Evolutionary conservation across 1,284 basidiomycete genomes (phyloP), one percentile per base, ranked within the genome.

Genomic region (Fistulinella cinereoalba): DNA sequence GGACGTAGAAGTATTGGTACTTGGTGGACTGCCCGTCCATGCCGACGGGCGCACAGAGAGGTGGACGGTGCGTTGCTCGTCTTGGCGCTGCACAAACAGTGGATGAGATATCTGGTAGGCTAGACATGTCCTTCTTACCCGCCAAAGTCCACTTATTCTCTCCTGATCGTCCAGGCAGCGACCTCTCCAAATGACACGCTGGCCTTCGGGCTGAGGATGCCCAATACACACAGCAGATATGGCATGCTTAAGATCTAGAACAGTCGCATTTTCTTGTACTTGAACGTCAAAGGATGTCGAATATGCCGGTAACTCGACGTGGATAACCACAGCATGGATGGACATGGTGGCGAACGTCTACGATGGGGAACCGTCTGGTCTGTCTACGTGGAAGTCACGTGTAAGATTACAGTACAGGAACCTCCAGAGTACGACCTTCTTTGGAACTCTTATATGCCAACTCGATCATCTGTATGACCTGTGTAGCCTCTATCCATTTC

Each of bases 391-490:
- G 60, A 67, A 42, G 32, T 62, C 58, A 61, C 62, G 59, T 61
- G 59, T 28, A 16, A 39, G 12, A 13, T 24, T 48, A 52, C 33
- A 57, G n/a, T 6, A 11, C 47, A 37, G 55, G 50, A 33, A 78
- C 61, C 10, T 62, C 60, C n/a, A 80, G 39, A 1, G 75, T 79
- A 41, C 69, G 68, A 25, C 80, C 82, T 59, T 85, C 80, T 53
- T 67, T 73, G 18, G 82, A 76, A 53, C 83, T 86, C 64, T 74
- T 66, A 58, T 80, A 74, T 8, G 83, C 85, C 9, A 86, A 69
- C 66, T 90, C 84, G 56, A 90, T 80, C 61, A 90, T 74, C 67
- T 87, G 79, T 56, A 91, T 81, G 6, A 85, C 82, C 15, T 74
- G 67, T 16, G 77, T 78, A 2, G 85, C 80, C 59, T 88, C 80